Conservation (phyloP, 768 basidiomycete genomes). For the Phaeotremella skinneri region DNA sequence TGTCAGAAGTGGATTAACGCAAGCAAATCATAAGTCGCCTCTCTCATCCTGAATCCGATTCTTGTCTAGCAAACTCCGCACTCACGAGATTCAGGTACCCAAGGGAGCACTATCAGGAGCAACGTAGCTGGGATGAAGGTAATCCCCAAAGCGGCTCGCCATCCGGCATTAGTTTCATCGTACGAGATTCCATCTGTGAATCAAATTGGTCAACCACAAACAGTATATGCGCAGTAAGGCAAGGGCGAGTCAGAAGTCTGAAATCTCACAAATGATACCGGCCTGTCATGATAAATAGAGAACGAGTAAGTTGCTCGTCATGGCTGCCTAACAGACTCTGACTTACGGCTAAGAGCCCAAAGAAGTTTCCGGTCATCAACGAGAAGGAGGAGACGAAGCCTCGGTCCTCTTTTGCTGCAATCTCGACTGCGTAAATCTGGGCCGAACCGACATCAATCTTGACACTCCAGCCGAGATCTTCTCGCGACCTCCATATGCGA, state of each 20-base stretch:
- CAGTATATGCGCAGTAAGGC: not conserved
- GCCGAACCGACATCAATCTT: too few species aligned
- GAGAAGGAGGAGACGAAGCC: conserved; percentile 36
- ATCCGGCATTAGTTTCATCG: conserved; percentile 22
- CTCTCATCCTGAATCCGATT: too few species aligned
- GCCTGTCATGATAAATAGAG: conserved; percentile 14
- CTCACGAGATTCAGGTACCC: conserved; percentile 38
- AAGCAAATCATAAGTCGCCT: too few species aligned
- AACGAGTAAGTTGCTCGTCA: not conserved
- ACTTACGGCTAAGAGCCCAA: conserved; percentile 31
- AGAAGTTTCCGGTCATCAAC: conserved; percentile 40
- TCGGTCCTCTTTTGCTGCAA: conserved; percentile 37
- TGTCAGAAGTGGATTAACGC: too few species aligned
- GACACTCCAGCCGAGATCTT: too few species aligned
- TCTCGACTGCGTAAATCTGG: conserved; percentile 37
- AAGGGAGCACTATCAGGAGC: conserved; percentile 26
- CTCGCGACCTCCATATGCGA: too few species aligned
- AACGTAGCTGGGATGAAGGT: conserved; percentile 35
- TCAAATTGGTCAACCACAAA: not conserved
- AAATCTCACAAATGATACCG: conserved; percentile 27
- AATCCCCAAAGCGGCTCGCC: conserved; percentile 29
- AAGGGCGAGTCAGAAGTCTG: not conserved
- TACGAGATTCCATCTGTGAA: conserved; percentile 32
- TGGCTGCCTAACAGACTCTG: not conserved
- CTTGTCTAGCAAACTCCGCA: too few species aligned